phyloP scores from a whole-genome alignment of 306 rosid species.

The Macrotyloma uniflorum region DNA sequence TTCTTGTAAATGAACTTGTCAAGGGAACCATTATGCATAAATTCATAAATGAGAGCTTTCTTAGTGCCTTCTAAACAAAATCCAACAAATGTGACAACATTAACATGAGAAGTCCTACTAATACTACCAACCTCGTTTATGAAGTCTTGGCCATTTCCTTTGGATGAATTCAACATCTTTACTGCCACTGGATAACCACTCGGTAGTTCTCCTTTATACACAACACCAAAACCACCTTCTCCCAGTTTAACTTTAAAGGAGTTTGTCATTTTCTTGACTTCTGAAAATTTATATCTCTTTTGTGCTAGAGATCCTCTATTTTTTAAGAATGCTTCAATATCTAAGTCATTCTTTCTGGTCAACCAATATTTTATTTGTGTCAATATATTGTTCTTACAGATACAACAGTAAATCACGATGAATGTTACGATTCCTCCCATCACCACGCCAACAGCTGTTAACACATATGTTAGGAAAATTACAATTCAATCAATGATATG shows the following conservation, averaged over 20 bases:
- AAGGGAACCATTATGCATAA: background rate
- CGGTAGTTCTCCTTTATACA: slow-evolving; percentile 38
- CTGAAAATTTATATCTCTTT: slow-evolving; percentile 44
- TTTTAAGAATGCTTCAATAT: slow-evolving; percentile 35
- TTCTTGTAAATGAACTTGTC: background rate
- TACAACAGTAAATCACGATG: too few relatives aligned
- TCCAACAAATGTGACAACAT: background rate
- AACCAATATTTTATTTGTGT: background rate
- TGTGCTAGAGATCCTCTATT: background rate
- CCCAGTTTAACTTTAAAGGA: slow-evolving; percentile 50
- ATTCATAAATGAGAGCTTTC: background rate
- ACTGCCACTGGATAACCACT: slow-evolving; percentile 11
- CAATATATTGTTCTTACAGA: too few relatives aligned
- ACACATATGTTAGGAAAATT: too few relatives aligned
- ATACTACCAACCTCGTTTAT: background rate
- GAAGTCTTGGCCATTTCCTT: background rate
- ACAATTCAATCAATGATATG: too few relatives aligned
- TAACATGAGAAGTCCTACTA: background rate
- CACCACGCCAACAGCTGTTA: too few relatives aligned
- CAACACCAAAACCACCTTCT: slow-evolving; percentile 54
- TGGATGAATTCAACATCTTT: too few relatives aligned
- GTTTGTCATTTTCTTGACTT: slow-evolving; percentile 48
- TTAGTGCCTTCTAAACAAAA: background rate
- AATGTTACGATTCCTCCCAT: too few relatives aligned
- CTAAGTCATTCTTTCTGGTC: background rate